Percentiles rank a stretch among this genome's conserved stretches.
Conservation (phyloP, 2,329 filamentous ascomycete genomes). For the Neocatenulostroma microsporum region DNA sequence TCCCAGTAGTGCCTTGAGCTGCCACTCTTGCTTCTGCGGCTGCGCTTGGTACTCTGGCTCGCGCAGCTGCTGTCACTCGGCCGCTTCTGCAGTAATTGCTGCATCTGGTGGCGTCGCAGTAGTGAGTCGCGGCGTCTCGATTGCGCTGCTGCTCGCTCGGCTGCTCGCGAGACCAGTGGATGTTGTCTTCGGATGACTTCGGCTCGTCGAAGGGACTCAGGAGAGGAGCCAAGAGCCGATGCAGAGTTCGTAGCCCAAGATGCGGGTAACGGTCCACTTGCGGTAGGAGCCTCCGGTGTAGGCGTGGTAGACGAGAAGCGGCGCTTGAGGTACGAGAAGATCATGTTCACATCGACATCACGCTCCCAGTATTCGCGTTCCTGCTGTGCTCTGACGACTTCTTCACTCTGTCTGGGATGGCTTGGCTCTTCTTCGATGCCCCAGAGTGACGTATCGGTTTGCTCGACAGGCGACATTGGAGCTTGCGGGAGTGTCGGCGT, state of each 20-base stretch:
- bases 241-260: constrained; percentile 29
- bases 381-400: constrained; percentile 24
- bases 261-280: constrained; percentile 21
- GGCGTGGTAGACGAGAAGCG: constrained; percentile 55
- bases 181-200: constrained; percentile 84
- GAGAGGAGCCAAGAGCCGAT: constrained; percentile 36
- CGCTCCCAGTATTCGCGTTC: constrained; percentile 83
- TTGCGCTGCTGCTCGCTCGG: constrained; percentile 27
- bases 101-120: constrained; percentile 32
- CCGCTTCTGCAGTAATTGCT: constrained; percentile 30
- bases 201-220: constrained; percentile 63
- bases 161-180: constrained; percentile 63
- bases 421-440: constrained; percentile 57
- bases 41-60: constrained; percentile 67
- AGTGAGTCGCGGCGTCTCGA: constrained; percentile 13
- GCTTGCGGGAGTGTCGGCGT: constrained; percentile 25
- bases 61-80: constrained; percentile 35
- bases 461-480: constrained; percentile 20
- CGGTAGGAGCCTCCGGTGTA: constrained; percentile 10
- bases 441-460: constrained; percentile 51
- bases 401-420: constrained; percentile 21
- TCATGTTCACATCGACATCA: constrained; percentile 80
- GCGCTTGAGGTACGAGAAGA: constrained; percentile 78
- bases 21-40: constrained; percentile 46
- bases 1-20: constrained; percentile 81